Evolutionary conservation across 306 rosid species (phyloP).

Genomic region (Castanea mollissima): DNA sequence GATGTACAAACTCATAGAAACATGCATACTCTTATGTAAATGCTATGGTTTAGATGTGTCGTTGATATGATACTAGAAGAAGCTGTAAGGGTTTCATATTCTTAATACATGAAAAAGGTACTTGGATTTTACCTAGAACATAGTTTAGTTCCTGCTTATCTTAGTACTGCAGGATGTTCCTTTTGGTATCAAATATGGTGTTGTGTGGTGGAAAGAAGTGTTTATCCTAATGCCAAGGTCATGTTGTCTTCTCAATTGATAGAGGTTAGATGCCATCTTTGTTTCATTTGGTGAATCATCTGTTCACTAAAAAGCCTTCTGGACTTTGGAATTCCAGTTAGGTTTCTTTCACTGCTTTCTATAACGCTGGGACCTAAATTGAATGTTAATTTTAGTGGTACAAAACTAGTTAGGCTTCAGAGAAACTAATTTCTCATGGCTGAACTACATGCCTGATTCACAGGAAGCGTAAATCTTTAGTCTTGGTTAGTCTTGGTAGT

Average conservation of each 20-base stretch:
- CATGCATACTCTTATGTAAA: background rate
- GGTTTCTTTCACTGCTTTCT: background rate
- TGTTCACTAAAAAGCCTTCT: background rate
- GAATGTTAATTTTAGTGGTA: background rate
- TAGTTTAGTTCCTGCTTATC: too few species aligned
- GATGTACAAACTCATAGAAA: too few species aligned
- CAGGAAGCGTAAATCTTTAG: background rate
- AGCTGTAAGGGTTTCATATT: too few species aligned
- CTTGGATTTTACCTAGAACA: too few species aligned
- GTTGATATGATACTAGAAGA: background rate
- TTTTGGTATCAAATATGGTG: too few species aligned
- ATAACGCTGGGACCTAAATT: background rate
- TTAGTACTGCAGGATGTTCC: too few species aligned
- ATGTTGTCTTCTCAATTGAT: too few species aligned
- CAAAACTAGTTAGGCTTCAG: background rate
- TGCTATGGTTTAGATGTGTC: background rate
- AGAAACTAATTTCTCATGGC: background rate
- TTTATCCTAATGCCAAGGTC: too few species aligned
- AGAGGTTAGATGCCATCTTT: too few species aligned
- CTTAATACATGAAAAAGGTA: too few species aligned
- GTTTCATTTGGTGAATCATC: background rate
- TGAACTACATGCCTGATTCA: background rate
- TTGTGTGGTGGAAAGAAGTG: too few species aligned
- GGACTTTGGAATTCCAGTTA: background rate
- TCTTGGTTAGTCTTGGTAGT: too few species aligned